Evolutionary conservation across 2,329 filamentous ascomycete species (phyloP).

Genomic region (Colletotrichum kahawae): DNA sequence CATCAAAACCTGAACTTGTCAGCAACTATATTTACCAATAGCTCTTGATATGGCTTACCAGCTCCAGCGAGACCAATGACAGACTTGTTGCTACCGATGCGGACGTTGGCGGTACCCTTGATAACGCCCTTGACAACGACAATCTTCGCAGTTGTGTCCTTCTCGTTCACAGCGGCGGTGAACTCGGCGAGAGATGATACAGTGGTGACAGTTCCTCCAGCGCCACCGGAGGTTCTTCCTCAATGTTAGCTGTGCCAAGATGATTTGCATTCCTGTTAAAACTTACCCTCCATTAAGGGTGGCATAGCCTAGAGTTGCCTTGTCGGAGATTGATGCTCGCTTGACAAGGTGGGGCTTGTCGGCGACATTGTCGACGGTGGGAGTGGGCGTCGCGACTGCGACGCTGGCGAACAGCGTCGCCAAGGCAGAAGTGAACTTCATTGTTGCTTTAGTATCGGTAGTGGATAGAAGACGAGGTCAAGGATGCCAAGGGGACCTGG

Average conservation of each 20-base stretch:
- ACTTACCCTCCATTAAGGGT: constrained; percentile 43
- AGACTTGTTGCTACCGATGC: constrained; percentile 47
- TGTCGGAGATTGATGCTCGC: constrained; percentile 25
- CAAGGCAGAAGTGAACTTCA: constrained; percentile 16
- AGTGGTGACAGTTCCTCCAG: constrained; percentile 51
- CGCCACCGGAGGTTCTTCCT: constrained; percentile 50
- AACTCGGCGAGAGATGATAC: constrained; percentile 51
- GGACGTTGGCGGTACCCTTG: constrained; percentile 38
- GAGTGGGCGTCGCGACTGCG: constrained; percentile 21
- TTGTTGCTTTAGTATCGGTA: background rate
- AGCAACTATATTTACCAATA: background rate
- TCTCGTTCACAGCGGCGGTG: constrained; percentile 46
- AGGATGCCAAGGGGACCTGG: background rate
- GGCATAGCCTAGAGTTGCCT: constrained; percentile 45
- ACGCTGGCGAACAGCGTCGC: constrained; percentile 10
- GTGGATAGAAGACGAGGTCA: background rate
- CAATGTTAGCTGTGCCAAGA: background rate
- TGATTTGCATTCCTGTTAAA: fast-evolving
- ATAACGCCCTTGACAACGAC: constrained; percentile 44
- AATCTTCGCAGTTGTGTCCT: constrained; percentile 37
- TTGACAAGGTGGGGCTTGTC: constrained; percentile 19
- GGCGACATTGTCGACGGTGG: constrained; percentile 3
- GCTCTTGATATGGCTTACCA: background rate
- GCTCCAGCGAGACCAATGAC: constrained; percentile 40
- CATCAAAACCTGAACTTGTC: constrained; percentile 17